A percentile compares a stretch with the other conserved stretches of the same genome.
phyloP scores from a whole-genome alignment of 2,329 filamentous ascomycete species.

The Diaporthe velutina region DNA sequence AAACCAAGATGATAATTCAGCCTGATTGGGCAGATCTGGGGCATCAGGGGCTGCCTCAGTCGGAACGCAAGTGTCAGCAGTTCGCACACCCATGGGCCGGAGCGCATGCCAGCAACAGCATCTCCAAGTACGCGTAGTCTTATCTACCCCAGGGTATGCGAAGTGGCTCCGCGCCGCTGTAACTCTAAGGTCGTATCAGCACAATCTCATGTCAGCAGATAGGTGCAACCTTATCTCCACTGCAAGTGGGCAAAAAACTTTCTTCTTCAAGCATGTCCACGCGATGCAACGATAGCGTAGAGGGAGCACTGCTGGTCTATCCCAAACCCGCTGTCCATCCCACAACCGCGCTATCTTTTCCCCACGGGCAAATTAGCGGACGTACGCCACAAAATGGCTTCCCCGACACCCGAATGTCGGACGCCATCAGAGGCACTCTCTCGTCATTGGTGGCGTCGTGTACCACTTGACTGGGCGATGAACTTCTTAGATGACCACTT shows the following conservation, averaged over 20 bases:
- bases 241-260: neutral
- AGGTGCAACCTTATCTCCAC: slow-evolving; percentile 11
- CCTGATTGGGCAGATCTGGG: too few relatives aligned
- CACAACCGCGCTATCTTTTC: too few relatives aligned
- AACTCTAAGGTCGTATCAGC: neutral
- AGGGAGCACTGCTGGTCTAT: neutral
- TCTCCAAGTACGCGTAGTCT: neutral
- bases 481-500: neutral
- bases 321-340: neutral
- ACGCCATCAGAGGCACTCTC: neutral
- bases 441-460: neutral
- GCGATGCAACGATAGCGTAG: neutral
- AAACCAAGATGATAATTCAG: too few relatives aligned
- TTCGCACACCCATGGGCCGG: too few relatives aligned
- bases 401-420: neutral
- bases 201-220: neutral
- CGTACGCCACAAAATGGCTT: neutral
- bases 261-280: neutral
- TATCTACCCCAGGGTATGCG: neutral
- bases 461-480: slow-evolving; percentile 8
- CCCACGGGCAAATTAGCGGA: too few relatives aligned
- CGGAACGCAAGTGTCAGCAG: neutral
- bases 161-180: neutral
- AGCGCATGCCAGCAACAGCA: neutral
- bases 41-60: too few relatives aligned